Evolutionary conservation across 2,329 filamentous ascomycete species (phyloP).

Genomic region (Beauveria medogensis): DNA sequence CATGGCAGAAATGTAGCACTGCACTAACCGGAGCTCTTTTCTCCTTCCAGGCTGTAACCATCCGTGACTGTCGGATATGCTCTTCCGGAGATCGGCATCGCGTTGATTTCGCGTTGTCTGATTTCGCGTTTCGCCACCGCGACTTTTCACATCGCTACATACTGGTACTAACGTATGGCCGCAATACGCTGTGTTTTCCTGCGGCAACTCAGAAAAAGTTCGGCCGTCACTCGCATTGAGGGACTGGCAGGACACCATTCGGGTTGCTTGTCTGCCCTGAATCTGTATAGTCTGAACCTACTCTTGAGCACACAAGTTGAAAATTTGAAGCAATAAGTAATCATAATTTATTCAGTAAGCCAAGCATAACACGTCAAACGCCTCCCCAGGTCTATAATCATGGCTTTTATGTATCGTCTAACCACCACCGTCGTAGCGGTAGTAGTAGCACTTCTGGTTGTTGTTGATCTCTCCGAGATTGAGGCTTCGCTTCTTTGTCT

Average conservation of each 20-base stretch:
- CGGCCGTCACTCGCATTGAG: not conserved
- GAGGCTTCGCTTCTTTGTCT: slow-evolving; percentile 57
- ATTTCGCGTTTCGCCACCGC: not conserved
- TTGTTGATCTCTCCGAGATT: slow-evolving; percentile 67
- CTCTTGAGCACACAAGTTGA: not conserved
- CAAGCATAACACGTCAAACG: slow-evolving; percentile 6
- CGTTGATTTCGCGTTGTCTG: not conserved
- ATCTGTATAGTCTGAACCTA: too few relatives aligned
- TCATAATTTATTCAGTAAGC: not conserved
- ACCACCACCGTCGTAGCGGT: slow-evolving; percentile 39
- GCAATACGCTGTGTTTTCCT: too few relatives aligned
- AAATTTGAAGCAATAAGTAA: not conserved
- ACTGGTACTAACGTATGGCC: too few relatives aligned
- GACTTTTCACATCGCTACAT: not conserved
- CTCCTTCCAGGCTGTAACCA: not conserved
- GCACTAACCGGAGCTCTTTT: not conserved
- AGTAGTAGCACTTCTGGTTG: slow-evolving; percentile 58
- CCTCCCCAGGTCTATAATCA: slow-evolving; percentile 5
- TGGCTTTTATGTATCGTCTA: slow-evolving; percentile 18
- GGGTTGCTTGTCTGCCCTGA: too few relatives aligned
- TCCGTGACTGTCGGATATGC: not conserved
- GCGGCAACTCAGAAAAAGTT: not conserved
- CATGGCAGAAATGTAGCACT: not conserved
- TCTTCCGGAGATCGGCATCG: not conserved
- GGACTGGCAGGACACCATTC: too few relatives aligned